Evolutionary conservation across 257 asterid species (phyloP).

Genomic region (Ocimum tenuiflorum): DNA sequence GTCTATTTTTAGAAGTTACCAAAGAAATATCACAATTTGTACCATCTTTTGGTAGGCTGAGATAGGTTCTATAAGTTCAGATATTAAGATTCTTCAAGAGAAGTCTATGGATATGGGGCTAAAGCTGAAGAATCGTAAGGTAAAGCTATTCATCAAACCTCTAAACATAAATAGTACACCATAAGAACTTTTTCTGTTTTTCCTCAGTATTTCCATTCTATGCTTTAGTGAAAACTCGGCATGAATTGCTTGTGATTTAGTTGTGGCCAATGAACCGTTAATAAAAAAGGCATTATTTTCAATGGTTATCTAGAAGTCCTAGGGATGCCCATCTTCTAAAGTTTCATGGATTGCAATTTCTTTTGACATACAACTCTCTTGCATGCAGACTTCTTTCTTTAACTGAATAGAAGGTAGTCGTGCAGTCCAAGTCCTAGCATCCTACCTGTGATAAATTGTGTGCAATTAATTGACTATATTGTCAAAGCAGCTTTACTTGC

Average conservation of each 20-base stretch:
- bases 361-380: not conserved
- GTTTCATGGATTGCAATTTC: not conserved
- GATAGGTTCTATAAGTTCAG: constrained; percentile 98
- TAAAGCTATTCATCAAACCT: constrained; percentile 21
- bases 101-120: constrained; percentile 99
- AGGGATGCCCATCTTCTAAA: not conserved
- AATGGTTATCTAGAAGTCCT: not conserved
- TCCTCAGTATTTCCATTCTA: not conserved
- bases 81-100: constrained; percentile 93
- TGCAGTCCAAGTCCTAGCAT: no score
- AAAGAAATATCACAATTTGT: constrained; percentile 11
- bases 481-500: not conserved
- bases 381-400: not conserved
- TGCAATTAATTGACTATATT: not conserved
- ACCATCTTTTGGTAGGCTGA: constrained; percentile 51
- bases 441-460: not conserved
- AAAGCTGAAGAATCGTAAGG: constrained; percentile 97
- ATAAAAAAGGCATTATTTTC: not conserved
- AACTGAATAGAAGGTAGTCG: not conserved
- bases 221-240: not conserved
- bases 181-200: not conserved
- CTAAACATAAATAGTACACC: not conserved
- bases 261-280: not conserved
- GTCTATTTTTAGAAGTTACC: not conserved
- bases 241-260: not conserved